Conservation (phyloP, 129 eudicot species). For the Centrapalus pauciflorus region DNA sequence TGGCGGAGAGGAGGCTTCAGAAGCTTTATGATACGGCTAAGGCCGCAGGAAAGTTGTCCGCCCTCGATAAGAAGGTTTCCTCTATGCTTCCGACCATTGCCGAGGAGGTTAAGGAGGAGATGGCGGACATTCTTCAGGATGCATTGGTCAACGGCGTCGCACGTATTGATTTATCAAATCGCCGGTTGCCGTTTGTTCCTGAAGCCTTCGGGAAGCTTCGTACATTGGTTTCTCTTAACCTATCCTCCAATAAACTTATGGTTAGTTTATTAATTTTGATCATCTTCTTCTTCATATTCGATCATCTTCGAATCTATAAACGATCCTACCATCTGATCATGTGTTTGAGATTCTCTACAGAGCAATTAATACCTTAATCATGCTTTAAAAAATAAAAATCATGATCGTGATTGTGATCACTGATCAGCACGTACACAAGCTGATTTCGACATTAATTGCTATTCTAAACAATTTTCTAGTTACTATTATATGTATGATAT, state of each 20-base stretch:
- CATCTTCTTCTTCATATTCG: background rate
- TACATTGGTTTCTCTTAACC: slow-evolving; percentile 53
- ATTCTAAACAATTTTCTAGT: no score
- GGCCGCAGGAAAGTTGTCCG: slow-evolving; percentile 30
- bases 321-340: background rate
- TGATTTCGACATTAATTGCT: no score
- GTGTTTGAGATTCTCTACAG: no score
- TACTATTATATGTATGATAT: no score
- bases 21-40: slow-evolving; percentile 69
- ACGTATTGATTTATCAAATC: slow-evolving; percentile 49
- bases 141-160: slow-evolving; percentile 44
- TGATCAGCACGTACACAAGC: no score
- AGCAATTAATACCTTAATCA: no score
- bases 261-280: slow-evolving; percentile 21
- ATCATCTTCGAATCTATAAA: background rate
- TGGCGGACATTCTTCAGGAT: slow-evolving; percentile 62
- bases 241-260: slow-evolving; percentile 70
- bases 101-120: slow-evolving; percentile 70
- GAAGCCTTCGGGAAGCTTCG: slow-evolving; percentile 76
- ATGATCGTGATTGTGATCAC: no score
- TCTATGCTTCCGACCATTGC: slow-evolving; percentile 22
- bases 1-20: slow-evolving; percentile 74
- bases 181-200: slow-evolving; percentile 55
- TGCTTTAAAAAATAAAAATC: no score
- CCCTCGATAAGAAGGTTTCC: slow-evolving; percentile 24